Evolutionary conservation across 2,329 filamentous ascomycete species (phyloP).

Genomic region (Cytospora schulzeri): DNA sequence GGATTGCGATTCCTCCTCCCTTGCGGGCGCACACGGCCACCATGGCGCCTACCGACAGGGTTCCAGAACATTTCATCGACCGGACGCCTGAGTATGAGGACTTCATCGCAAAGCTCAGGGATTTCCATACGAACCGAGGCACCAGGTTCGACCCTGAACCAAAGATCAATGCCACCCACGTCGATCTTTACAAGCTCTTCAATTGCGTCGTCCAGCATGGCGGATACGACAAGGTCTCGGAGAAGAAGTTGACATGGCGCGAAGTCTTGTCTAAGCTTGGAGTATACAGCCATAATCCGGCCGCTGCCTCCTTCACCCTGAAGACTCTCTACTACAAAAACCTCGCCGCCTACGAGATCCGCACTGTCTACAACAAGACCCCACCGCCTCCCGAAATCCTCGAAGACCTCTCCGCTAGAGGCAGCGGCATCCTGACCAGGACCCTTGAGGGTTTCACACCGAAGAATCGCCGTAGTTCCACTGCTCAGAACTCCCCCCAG

Average conservation of each 20-base stretch:
- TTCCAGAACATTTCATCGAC: constrained; percentile 49
- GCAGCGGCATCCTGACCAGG: constrained; percentile 75
- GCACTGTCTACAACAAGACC: constrained; percentile 73
- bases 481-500: constrained; percentile 59
- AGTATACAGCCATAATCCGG: constrained; percentile 71
- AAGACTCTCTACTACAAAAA: constrained; percentile 92
- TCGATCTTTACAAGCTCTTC: constrained; percentile 80
- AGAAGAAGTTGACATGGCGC: constrained; percentile 84
- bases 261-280: constrained; percentile 76
- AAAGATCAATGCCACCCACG: constrained; percentile 73
- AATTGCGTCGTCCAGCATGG: constrained; percentile 74
- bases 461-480: constrained; percentile 49
- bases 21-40: constrained; percentile 22
- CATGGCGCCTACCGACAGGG: constrained; percentile 40
- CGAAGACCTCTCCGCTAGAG: constrained; percentile 84
- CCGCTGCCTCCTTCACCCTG: constrained; percentile 81
- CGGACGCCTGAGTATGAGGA: constrained; percentile 72
- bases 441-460: constrained; percentile 74
- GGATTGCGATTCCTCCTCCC: background rate
- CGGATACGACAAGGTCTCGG: constrained; percentile 83
- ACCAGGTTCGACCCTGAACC: constrained; percentile 79
- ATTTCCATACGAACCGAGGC: constrained; percentile 77
- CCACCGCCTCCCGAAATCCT: constrained; percentile 87
- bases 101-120: constrained; percentile 73
- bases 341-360: constrained; percentile 84